Evolutionary conservation across 345 rosid species (phyloP).

Genomic region (Brassica cretica): DNA sequence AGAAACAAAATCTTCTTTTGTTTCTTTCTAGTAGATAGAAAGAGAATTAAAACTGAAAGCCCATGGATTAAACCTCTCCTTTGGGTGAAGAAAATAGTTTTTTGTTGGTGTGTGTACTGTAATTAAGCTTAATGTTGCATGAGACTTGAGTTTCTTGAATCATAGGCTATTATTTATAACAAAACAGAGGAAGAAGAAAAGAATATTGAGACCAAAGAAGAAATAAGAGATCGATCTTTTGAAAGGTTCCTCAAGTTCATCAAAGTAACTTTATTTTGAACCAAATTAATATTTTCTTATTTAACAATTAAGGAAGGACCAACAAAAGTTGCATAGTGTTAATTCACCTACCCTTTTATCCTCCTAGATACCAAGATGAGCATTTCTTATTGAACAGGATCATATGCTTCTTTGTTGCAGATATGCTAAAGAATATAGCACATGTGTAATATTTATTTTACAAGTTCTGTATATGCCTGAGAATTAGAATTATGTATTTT

Average conservation of each 20-base stretch:
- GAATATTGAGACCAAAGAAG: slow-evolving; percentile 19
- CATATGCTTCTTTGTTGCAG: slow-evolving; percentile 33
- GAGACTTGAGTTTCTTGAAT: slow-evolving; percentile 33
- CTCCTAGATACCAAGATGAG: slow-evolving; percentile 34
- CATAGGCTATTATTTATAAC: slow-evolving; percentile 38
- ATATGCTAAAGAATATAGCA: slow-evolving; percentile 33
- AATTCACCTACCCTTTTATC: slow-evolving; percentile 30
- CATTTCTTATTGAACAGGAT: slow-evolving; percentile 27
- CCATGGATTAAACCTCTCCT: slow-evolving; percentile 11
- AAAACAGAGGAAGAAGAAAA: slow-evolving; percentile 20
- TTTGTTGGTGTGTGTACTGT: neutral
- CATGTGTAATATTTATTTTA: slow-evolving; percentile 21
- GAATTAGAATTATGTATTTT: slow-evolving; percentile 16
- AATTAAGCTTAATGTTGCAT: slow-evolving; percentile 25
- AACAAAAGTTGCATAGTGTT: slow-evolving; percentile 21
- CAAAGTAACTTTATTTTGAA: slow-evolving; percentile 32
- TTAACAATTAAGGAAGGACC: neutral
- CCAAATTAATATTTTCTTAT: neutral
- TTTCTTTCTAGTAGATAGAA: neutral
- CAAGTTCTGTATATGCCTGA: slow-evolving; percentile 11
- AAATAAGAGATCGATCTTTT: neutral
- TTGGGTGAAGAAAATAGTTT: neutral
- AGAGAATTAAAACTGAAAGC: slow-evolving; percentile 18
- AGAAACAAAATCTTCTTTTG: slow-evolving; percentile 11
- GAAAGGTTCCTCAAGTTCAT: slow-evolving; percentile 4